Base-by-base conservation (phyloP, 2,329 filamentous ascomycete genomes). In the Fusarium denticulatum region DNA sequence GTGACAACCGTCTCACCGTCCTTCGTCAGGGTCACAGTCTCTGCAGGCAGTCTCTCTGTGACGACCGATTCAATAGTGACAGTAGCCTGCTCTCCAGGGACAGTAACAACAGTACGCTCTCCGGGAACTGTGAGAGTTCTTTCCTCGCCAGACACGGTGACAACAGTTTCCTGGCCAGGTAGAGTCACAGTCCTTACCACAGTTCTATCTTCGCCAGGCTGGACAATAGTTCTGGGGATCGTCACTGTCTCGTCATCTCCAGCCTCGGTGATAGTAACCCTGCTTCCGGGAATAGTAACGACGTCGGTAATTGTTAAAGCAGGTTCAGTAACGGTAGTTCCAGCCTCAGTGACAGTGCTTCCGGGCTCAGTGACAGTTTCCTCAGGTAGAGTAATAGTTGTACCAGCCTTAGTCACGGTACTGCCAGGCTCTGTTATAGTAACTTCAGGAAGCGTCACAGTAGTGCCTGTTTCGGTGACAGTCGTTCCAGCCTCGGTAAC, bases 51-150 rank as follows among this genome's bases (percentile, higher is more conserved):
- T 3, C 74, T 74, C 26, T 77, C 74, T 8, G 81, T 81, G 32
- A 82, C 64, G 7, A 81, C 81, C 1, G 81, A 80, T 6, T 81
- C 77, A 18, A 82, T 52, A 11, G 79, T 79, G 57, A 78, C 36
- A 46, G 81, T 82, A 22, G 60, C 64, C 45, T 56, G 60, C 22
- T 72, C 67, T 32, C 69, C 69, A 36, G 71, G 59, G 7, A 76
- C 57, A 37, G 76, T 78, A 15, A 76, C 66, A 39, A 78, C 71
- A 30, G 67, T 73, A n/a, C 64, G 60, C 40, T 77, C 73, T 22
- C 79, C 79, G 13, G 73, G 68, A 32, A 74, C 66, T 18, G 77
- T 80, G 22, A 77, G 46, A 13, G 72, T 78, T 18, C 56, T 60
- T 39, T 75, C 74, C 53, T 79, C 66, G 16, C 75, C 73, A 60